A percentile compares a stretch with the other conserved stretches of the same genome.
phyloP scores from a whole-genome alignment of 1,139 yeast genomes.

The Blastobotrys malaysiensis region DNA sequence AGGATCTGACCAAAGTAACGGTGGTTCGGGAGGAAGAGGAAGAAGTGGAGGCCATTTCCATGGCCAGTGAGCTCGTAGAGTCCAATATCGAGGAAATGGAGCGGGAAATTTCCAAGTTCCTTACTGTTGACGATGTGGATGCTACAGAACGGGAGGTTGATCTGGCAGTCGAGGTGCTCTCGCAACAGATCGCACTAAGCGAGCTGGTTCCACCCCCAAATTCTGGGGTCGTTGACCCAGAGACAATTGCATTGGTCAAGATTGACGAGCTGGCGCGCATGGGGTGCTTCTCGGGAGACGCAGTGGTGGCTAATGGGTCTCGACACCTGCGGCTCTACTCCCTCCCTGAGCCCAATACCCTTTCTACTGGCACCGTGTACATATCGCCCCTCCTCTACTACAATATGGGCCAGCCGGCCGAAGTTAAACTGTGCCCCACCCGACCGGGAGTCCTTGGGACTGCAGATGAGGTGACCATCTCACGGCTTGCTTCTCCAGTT shows the following conservation, averaged over 20 bases:
- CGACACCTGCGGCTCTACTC: conserved; percentile 50
- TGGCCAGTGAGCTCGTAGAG: conserved; percentile 9
- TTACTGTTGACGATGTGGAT: conserved; percentile 18
- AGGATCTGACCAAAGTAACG: conserved; percentile 44
- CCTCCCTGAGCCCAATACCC: conserved; percentile 58
- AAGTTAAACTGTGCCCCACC: conserved; percentile 5
- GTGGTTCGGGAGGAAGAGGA: conserved; percentile 41
- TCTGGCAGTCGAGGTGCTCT: conserved; percentile 22
- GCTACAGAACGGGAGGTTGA: conserved; percentile 9
- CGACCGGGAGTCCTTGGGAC: conserved; percentile 28
- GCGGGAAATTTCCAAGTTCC: conserved; percentile 27
- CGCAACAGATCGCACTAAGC: conserved; percentile 18
- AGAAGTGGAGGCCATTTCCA: neutral
- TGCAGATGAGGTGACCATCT: conserved; percentile 50
- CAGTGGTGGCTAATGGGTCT: conserved; percentile 34
- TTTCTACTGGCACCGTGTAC: conserved; percentile 40
- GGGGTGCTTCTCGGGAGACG: conserved; percentile 68
- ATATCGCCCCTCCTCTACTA: conserved; percentile 61
- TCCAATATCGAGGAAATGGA: conserved; percentile 16
- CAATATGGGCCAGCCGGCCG: conserved; percentile 38
- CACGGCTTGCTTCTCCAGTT: conserved; percentile 66
- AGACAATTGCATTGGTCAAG: conserved; percentile 48
- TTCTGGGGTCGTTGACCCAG: conserved; percentile 37
- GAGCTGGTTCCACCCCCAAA: conserved; percentile 28
- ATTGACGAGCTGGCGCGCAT: conserved; percentile 49